Evolutionary conservation across 208 protist species (phyloP), one percentile per base, ranked within the genome.

Genomic region (Trypanosoma brucei): DNA sequence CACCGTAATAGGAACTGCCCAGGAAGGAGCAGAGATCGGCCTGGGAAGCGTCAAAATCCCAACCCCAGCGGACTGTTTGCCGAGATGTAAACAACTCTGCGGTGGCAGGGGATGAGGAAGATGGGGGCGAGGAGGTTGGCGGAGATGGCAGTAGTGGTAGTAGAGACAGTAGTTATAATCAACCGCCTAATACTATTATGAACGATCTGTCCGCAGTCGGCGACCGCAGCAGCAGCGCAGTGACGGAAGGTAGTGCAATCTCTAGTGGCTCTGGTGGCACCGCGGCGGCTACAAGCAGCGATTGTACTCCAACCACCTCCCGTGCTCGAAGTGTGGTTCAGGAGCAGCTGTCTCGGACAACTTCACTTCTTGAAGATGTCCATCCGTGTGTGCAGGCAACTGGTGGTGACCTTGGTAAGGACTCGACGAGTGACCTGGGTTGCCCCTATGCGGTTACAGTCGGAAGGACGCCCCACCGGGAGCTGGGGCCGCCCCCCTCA

Each of bases 131-230:
- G 5, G 66, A 65, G 0, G 37, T 8, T 13, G 51, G 14, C 11
- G 57, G 66, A 36, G 66, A 72, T 49, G 35, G 66, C 51, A 61
- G 58, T 65, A 51, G 59, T 72, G 37, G 66, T 5, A 34, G 62
- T 61, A 55, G 61, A 60, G 59, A 61, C 58, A 40, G 65, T 56
- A 71, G 48, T 4, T 3, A 48, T 38, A 56, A 56, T 48, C 22
- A 22, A 22, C 22, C 22, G 22, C 22, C 22, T 22, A 22, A 22
- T 22, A 22, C 22, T 22, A 22, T 22, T 22, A 22, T 22, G 22
- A 22, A 22, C 22, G 22, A 22, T 22, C 22, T 22, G 22, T 22
- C 22, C 22, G 35, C 9, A 22, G 3, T 9, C 14, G 40, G 22
- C 14, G 44, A 48, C 44, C 8, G 44, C 14, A 14, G 8, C 14